Evolutionary conservation across 352 stramenopile species (phyloP), one percentile per base, ranked within the genome.

Genomic region (Pilasporangium apinafurcum): DNA sequence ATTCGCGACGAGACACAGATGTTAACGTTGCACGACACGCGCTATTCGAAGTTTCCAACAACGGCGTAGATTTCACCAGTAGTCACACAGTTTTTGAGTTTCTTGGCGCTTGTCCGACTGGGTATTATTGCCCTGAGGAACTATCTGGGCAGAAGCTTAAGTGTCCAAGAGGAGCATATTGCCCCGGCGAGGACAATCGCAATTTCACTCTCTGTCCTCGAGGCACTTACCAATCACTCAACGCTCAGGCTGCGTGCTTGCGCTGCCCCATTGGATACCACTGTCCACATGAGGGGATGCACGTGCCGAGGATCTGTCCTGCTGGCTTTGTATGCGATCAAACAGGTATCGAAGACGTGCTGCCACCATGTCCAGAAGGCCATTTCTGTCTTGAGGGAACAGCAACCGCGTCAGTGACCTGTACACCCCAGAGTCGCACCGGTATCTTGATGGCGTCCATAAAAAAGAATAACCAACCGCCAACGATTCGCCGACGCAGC

Each of bases 351-450:
- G 67, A 92, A 51, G 65, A 82, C 8, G 82, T 78, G 4, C 79
- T 94, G n/a, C 79, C 98, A 49, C 95, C 91, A 14, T 99, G 96
- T 62, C 96, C 96, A 16, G 73, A 89, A 46, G 94, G 95, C 0
- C 95, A 98, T 54, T 98, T 95, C 64, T 99, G 96, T 47, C 70
- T 98, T 12, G 88, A 96, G 59, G 95, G 95, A 16, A 99, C 95
- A 8, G 94, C 92, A 7, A 98, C 95, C 0, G 88, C 91, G 9
- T 80, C 78, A n/a, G 92, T 85, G 9, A 95, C 83, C 8, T 98
- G 93, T 46, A 66, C 70, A 0, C 65, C 61, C 4, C 53, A 55
- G 20, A 55, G 46, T 7, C 44, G 61, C 24, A 83, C 74, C 5
- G 58, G 66, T 10, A 66, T 81, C 20, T 30, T 85, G 0, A 25